Base-by-base conservation (phyloP, 2,329 filamentous ascomycete species). In the Aspergillus bombycis region DNA sequence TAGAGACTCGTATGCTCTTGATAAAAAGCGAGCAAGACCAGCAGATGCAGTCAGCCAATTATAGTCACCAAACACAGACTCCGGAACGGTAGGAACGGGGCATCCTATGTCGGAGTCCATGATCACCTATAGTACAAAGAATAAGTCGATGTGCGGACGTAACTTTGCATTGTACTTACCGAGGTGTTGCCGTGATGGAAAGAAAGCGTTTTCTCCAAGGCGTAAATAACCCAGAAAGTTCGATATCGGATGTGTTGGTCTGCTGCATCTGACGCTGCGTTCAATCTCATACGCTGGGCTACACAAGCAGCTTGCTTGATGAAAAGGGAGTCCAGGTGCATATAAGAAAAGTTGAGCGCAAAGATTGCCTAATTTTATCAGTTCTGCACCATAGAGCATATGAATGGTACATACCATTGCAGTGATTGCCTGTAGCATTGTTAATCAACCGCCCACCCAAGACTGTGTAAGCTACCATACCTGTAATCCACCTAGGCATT, bases 11-110 rank as follows among this genome's bases (percentile, higher is more conserved):
- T 77, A 78, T 0, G 74, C 72, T 11, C 71, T 72, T 1, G 78
- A 78, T 1, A 75, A 60, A 0, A 80, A 61, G 12, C 79, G 69
- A 12, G 67, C 67, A 52, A 77, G 71, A 6, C 74, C 71, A 32
- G 74, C 69, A 41, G 71, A 73, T 11, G 70, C 62, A 4, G 76
- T 58, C 54, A 80, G 75, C 75, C 76, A 80, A 65, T 80, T 72
- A 59, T 75, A 78, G 19, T 68, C 70, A 23, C 69, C 70, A 56
- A 79, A 73, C 10, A 69, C 38, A 5, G 76, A 71, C 45, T 77
- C 34, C 34, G 34, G 34, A 36, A 3, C 16, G 5, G 6, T 36
- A 16, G 34, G 34, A 36, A 36, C 34, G 5, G 34, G 34, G 14
- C 34, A 36, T 16, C 34, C 34, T 36, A 36, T 36, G 34, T 36